Percentiles rank a stretch among this genome's conserved stretches.
phyloP scores from a whole-genome alignment of 495 filamentous ascomycete species.

The Daldinia bambusicola region DNA sequence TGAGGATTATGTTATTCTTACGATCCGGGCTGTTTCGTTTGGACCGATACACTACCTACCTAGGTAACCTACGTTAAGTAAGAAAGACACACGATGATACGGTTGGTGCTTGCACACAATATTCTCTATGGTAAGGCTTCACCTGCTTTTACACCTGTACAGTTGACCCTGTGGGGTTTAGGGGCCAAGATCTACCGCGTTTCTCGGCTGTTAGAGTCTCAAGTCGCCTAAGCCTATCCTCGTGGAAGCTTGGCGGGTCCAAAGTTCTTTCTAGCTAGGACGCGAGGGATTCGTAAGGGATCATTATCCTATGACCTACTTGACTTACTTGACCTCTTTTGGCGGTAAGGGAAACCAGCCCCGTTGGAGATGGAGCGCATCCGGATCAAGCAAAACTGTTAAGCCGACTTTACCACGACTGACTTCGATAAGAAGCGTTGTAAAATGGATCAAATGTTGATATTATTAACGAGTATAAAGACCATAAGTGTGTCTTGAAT shows the following conservation, averaged over 20 bases:
- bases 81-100: background rate
- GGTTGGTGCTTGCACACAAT: background rate
- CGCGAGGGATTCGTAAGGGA: constrained; percentile 36
- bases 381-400: constrained; percentile 11
- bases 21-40: constrained; percentile 24
- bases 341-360: constrained; percentile 18
- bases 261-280: constrained; percentile 21
- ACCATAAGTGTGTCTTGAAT: background rate
- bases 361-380: constrained; percentile 3
- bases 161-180: constrained; percentile 11
- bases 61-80: too few species aligned
- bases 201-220: constrained; percentile 26
- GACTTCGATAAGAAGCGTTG: background rate
- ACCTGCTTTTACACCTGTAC: constrained; percentile 4
- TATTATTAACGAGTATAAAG: background rate
- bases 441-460: background rate
- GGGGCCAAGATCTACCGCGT: constrained; percentile 19
- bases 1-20: constrained; percentile 23
- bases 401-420: background rate
- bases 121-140: constrained; percentile 7
- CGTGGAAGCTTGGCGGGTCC: constrained; percentile 29
- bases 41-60: background rate
- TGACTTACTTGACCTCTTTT: constrained; percentile 10
- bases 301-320: constrained; percentile 7
- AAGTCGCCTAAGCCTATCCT: constrained; percentile 31